Percentiles rank a stretch among this genome's conserved stretches.
These are phyloP conservation scores for Potentilla sterilis DNA, from an alignment of 306 rosid genomes.

Conservation along the genomic window DNA sequence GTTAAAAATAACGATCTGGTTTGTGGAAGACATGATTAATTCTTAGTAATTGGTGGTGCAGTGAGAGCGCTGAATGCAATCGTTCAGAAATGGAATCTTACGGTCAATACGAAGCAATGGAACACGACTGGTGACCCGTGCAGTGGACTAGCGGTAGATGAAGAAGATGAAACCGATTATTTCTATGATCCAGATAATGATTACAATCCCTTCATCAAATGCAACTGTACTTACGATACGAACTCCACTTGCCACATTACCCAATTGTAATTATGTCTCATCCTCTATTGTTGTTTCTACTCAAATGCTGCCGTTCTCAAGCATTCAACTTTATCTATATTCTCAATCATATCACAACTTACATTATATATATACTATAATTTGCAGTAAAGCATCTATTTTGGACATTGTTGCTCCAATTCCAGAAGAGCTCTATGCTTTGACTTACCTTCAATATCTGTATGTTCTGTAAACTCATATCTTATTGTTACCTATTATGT, in stretches of 20 bases:
- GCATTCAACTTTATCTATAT: background rate
- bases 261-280: slow-evolving; percentile 34
- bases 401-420: slow-evolving; percentile 44
- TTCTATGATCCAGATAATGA: background rate
- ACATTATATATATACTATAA: background rate
- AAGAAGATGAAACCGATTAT: background rate
- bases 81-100: slow-evolving; percentile 48
- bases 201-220: slow-evolving; percentile 66
- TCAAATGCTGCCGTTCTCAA: background rate
- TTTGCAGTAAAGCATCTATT: slow-evolving; percentile 57
- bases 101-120: slow-evolving; percentile 39
- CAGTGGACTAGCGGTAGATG: slow-evolving; percentile 55
- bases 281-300: slow-evolving; percentile 15
- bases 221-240: slow-evolving; percentile 41
- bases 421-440: slow-evolving; percentile 71
- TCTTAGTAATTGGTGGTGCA: slow-evolving; percentile 26
- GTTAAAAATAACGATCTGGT: background rate
- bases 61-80: slow-evolving; percentile 59
- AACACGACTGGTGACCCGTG: slow-evolving; percentile 68
- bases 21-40: background rate
- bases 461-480: slow-evolving; percentile 33
- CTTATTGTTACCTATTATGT: background rate
- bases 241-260: slow-evolving; percentile 55
- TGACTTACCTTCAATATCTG: slow-evolving; percentile 58
- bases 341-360: background rate